Conservation (phyloP, 495 filamentous ascomycete genomes). For the Oleoguttula mirabilis region DNA sequence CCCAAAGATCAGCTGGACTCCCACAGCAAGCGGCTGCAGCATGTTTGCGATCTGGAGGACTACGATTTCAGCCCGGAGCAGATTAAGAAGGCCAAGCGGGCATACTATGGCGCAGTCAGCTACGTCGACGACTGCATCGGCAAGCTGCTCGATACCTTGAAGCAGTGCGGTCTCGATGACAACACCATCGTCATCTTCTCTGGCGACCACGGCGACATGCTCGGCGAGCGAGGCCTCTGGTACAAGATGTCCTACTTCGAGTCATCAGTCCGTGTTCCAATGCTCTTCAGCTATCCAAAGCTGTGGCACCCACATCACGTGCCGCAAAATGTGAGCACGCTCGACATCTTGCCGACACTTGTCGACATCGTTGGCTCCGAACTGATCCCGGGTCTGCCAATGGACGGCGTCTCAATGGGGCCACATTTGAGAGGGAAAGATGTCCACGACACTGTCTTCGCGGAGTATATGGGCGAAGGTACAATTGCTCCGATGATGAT, state of each 20-base stretch:
- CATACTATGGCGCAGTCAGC: conserved; percentile 79
- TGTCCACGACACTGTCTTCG: conserved; percentile 62
- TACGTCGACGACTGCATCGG: conserved; percentile 85
- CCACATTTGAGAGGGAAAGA: conserved; percentile 54
- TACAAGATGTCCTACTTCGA: conserved; percentile 94
- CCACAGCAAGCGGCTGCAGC: conserved; percentile 66
- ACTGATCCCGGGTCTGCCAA: conserved; percentile 49
- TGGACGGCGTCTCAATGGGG: conserved; percentile 65
- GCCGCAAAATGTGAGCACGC: conserved; percentile 64
- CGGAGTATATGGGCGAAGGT: conserved; percentile 83
- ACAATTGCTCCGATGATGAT: conserved; percentile 80
- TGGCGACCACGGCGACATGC: conserved; percentile 86
- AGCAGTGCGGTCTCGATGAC: conserved; percentile 61
- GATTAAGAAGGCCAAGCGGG: conserved; percentile 63
- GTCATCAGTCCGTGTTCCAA: conserved; percentile 67
- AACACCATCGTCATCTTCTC: conserved; percentile 80
- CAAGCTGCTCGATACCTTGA: conserved; percentile 57
- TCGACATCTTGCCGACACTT: conserved; percentile 77
- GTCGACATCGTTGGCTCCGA: conserved; percentile 62
- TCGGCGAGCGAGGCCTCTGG: conserved; percentile 79
- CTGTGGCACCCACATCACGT: conserved; percentile 57
- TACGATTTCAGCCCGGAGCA: conserved; percentile 66
- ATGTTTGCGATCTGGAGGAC: conserved; percentile 69
- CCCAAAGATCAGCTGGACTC: conserved; percentile 67
- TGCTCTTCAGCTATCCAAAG: conserved; percentile 62